phyloP scores from a whole-genome alignment of 768 basidiomycete species.

The Auricularia cornea region DNA sequence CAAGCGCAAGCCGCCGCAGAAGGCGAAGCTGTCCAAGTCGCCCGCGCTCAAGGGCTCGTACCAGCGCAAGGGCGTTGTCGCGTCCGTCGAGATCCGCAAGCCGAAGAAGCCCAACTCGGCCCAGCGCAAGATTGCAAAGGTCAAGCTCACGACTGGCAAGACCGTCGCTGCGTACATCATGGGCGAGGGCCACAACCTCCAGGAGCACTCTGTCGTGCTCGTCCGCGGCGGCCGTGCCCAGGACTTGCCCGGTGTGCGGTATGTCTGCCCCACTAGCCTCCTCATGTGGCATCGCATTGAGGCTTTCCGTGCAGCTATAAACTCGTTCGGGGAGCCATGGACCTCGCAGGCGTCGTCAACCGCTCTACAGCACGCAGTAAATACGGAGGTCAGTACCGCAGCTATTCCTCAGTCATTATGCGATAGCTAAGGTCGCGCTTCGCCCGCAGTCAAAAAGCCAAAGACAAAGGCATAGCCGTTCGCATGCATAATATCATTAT shows the following conservation, averaged over 20 bases:
- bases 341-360: conserved; percentile 85
- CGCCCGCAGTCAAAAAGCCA: conserved; percentile 66
- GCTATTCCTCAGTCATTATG: too few species aligned
- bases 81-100: conserved; percentile 66
- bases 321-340: conserved; percentile 84
- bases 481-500: conserved; percentile 1
- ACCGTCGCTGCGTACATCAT: conserved; percentile 89
- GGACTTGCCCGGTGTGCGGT: conserved; percentile 98
- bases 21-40: conserved; percentile 47
- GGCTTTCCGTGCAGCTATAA: conserved; percentile 61
- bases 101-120: conserved; percentile 99
- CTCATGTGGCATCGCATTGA: conserved; percentile 1
- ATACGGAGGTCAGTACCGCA: conserved; percentile 77
- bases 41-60: conserved; percentile 74
- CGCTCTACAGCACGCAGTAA: conserved; percentile 75
- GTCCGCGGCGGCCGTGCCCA: conserved; percentile 94
- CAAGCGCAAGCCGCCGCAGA: conserved; percentile 51
- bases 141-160: conserved; percentile 86
- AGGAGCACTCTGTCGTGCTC: conserved; percentile 94
- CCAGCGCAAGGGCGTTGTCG: conserved; percentile 89
- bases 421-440: conserved; percentile 9
- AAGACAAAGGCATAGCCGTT: conserved; percentile 45
- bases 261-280: conserved; percentile 16
- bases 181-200: conserved; percentile 95
- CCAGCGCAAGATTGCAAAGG: conserved; percentile 91